Percentiles rank a stretch among this genome's conserved stretches.
Evolutionary conservation across 2,329 filamentous ascomycete species (phyloP).

Genomic region (Plectosphaerella plurivora): DNA sequence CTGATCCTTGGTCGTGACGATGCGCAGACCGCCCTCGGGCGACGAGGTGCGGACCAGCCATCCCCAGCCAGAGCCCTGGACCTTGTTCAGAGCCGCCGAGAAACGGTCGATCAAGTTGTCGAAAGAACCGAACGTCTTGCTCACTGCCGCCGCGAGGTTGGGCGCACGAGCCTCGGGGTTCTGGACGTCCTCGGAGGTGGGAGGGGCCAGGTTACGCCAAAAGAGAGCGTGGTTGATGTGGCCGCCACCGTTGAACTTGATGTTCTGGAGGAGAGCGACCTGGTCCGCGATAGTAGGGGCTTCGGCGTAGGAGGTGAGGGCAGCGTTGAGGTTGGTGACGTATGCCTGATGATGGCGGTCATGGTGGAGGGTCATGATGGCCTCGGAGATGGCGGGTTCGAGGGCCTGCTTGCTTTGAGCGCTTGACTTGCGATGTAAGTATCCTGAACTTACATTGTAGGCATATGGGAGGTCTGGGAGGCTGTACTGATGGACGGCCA

Average conservation of each 20-base stretch:
- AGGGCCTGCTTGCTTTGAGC: constrained; percentile 42
- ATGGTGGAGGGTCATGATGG: constrained; percentile 85
- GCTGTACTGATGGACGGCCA: neutral
- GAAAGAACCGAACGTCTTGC: constrained; percentile 50
- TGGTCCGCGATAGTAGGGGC: constrained; percentile 39
- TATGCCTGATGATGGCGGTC: constrained; percentile 81
- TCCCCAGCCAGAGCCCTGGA: constrained; percentile 67
- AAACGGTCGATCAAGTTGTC: constrained; percentile 49
- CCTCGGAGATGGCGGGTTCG: constrained; percentile 62
- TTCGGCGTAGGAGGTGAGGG: constrained; percentile 61
- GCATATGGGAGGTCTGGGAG: constrained; percentile 1
- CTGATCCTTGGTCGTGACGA: constrained; percentile 62
- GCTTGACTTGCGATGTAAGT: no score
- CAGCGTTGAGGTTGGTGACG: constrained; percentile 71
- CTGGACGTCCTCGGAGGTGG: constrained; percentile 32
- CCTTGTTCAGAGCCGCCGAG: constrained; percentile 46
- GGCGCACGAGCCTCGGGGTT: constrained; percentile 41
- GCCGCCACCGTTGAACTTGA: constrained; percentile 65
- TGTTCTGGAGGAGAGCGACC: constrained; percentile 20
- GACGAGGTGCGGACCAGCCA: constrained; percentile 50
- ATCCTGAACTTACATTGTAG: constrained; percentile 1
- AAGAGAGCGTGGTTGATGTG: constrained; percentile 65
- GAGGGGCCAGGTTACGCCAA: constrained; percentile 62
- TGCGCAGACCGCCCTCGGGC: constrained; percentile 26
- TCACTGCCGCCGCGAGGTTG: constrained; percentile 43